Base-by-base conservation (phyloP, 306 rosid species). In the Prunus fruticosa region DNA sequence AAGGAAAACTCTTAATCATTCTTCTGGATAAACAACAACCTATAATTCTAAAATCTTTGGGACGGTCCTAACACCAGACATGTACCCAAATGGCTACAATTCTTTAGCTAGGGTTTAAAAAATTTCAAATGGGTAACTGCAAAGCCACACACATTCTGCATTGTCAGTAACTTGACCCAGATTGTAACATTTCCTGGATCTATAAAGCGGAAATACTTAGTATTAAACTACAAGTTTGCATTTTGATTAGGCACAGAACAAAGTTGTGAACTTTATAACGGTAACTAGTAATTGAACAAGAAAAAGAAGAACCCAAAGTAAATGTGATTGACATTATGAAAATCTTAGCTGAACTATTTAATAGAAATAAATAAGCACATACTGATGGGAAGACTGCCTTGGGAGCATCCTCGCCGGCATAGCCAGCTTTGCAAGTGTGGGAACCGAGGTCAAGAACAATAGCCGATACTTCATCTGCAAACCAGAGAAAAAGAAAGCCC, bases 321-420 rank as follows among this genome's bases (percentile, higher is more conserved):
- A 57, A 8, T 32, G 10, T 16, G 16, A 77, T 15, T 57, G 30
- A 12, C 14, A 56, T 46, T 45, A 56, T 4, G 25, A 15, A 41
- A 7, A 61, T 12, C n/a, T 19, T 25, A 71, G 7, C 49, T 23
- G 28, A 64, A 63, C 22, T 38, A 66, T 64, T 32, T 32, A 38
- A 22, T 65, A 25, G 69, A 10, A 13, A 11, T 15, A 82, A 64
- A 32, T 1, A 64, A 32, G 49, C 41, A 69, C 96, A 73, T 81
- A 95, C 99, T 13, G 99, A 90, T 12, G 97, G 98, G 80, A 95
- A 95, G 66, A 95, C 98, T 34, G 99, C 99, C 85, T 95, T 92
- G 46, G 99, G 99, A 25, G 93, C 98, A 88, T 95, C 99, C 82
- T 95, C 99, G 47, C 99, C 99, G 1, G 99, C 99, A 61, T 91